phyloP scores from a whole-genome alignment of 2,329 filamentous ascomycete genomes.

The Trichoderma citrinoviride region DNA sequence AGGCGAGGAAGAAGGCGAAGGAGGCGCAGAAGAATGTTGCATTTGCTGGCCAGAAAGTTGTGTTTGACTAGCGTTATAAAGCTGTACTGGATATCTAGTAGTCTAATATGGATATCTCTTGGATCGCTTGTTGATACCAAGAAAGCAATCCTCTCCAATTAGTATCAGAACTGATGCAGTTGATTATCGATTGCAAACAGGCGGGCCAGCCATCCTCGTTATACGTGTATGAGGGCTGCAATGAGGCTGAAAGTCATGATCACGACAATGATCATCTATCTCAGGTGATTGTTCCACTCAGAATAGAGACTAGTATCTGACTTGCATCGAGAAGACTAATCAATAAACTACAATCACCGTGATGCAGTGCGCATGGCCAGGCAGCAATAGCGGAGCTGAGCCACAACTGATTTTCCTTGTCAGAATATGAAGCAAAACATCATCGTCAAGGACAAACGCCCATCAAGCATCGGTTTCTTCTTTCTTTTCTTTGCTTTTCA shows the following conservation, averaged over 20 bases:
- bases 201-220: too few relatives aligned
- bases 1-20: constrained; percentile 28
- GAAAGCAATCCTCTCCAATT: not conserved
- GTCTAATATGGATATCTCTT: too few relatives aligned
- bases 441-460: not conserved
- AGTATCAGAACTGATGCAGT: not conserved
- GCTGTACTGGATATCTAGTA: not conserved
- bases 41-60: constrained; percentile 29
- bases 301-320: too few relatives aligned
- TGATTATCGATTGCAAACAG: too few relatives aligned
- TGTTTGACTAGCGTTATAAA: constrained; percentile 26
- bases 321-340: not conserved
- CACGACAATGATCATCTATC: too few relatives aligned
- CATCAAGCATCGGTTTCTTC: too few relatives aligned
- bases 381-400: constrained; percentile 3
- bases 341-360: not conserved
- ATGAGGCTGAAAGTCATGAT: too few relatives aligned
- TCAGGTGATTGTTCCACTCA: too few relatives aligned
- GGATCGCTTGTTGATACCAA: too few relatives aligned
- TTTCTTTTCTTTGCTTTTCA: too few relatives aligned
- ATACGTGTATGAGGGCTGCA: too few relatives aligned
- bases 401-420: not conserved
- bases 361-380: not conserved
- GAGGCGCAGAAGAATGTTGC: constrained; percentile 25
- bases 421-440: not conserved